Evolutionary conservation across 2,329 filamentous ascomycete species (phyloP).

Genomic region (Verticillium alfalfae): DNA sequence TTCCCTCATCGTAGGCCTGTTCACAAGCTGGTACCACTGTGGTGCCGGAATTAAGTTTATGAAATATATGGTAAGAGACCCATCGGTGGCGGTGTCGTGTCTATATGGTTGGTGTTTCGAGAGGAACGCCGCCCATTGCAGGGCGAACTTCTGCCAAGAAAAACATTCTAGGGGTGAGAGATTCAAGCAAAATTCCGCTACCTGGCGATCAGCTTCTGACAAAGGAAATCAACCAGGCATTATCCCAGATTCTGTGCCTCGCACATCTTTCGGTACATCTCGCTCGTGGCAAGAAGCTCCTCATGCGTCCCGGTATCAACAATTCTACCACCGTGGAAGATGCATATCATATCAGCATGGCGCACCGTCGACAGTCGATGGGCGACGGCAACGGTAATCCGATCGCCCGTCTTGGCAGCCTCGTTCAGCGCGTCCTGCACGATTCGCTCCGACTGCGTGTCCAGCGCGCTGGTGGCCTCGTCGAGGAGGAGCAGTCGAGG

Average conservation of each 20-base stretch:
- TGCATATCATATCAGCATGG: conserved; percentile 53
- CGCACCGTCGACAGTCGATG: conserved; percentile 48
- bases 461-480: conserved; percentile 53
- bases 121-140: too few relatives aligned
- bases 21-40: too few relatives aligned
- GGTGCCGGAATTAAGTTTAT: too few relatives aligned
- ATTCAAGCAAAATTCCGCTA: too few relatives aligned
- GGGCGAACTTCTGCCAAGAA: too few relatives aligned
- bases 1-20: too few relatives aligned
- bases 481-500: conserved; percentile 51
- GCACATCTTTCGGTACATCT: conserved; percentile 29
- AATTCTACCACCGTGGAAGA: conserved; percentile 50
- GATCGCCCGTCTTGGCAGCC: conserved; percentile 25
- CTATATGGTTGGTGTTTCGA: too few relatives aligned
- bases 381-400: conserved; percentile 58
- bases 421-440: conserved; percentile 43
- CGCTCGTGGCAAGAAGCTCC: conserved; percentile 43
- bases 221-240: too few relatives aligned
- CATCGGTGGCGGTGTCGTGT: too few relatives aligned
- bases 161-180: too few relatives aligned
- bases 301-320: conserved; percentile 55
- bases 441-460: conserved; percentile 23
- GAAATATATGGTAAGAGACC: too few relatives aligned
- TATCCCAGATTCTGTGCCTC: conserved; percentile 3
- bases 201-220: too few relatives aligned